phyloP scores from a whole-genome alignment of 2,329 filamentous ascomycete genomes.

The Sclerotinia spermophila region DNA sequence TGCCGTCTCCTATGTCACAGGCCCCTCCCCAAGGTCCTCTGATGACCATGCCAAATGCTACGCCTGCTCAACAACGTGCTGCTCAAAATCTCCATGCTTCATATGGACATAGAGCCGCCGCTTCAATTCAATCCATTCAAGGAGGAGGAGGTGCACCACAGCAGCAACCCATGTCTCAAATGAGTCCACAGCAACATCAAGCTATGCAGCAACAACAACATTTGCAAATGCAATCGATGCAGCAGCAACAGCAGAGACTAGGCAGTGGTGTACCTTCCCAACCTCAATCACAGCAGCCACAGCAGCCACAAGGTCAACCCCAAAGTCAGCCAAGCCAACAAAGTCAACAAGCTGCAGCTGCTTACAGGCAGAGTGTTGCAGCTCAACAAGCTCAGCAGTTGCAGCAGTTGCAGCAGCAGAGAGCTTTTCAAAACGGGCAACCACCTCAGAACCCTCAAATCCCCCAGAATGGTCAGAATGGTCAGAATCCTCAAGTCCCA shows the following conservation, averaged over 20 bases:
- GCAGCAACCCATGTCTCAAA: conserved; percentile 30
- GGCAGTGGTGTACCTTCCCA: background rate
- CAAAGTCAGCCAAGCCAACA: conserved; percentile 5
- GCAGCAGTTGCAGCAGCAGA: conserved; percentile 11
- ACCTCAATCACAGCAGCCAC: background rate
- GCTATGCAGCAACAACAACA: conserved; percentile 35
- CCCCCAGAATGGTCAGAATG: conserved; percentile 38
- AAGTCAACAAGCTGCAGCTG: conserved; percentile 7
- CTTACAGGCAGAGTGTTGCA: conserved; percentile 14
- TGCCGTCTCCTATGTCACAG: conserved; percentile 18
- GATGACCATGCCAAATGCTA: conserved; percentile 34
- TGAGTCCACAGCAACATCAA: conserved; percentile 28
- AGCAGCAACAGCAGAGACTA: conserved; percentile 1
- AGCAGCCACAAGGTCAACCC: conserved; percentile 5
- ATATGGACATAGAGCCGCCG: conserved; percentile 61
- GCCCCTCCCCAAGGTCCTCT: conserved; percentile 28
- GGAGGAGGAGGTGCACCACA: conserved; percentile 32
- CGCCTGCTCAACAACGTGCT: conserved; percentile 52
- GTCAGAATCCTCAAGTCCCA: conserved; percentile 10
- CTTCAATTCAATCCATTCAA: conserved; percentile 61
- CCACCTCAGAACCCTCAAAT: conserved; percentile 25
- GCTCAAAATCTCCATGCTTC: conserved; percentile 54
- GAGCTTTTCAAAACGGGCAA: conserved; percentile 28
- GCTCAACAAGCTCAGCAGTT: conserved; percentile 16
- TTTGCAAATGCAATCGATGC: background rate